These are phyloP conservation scores for Phytopythium vexans DNA, from an alignment of 352 stramenopile genomes.

Conservation along the genomic window DNA sequence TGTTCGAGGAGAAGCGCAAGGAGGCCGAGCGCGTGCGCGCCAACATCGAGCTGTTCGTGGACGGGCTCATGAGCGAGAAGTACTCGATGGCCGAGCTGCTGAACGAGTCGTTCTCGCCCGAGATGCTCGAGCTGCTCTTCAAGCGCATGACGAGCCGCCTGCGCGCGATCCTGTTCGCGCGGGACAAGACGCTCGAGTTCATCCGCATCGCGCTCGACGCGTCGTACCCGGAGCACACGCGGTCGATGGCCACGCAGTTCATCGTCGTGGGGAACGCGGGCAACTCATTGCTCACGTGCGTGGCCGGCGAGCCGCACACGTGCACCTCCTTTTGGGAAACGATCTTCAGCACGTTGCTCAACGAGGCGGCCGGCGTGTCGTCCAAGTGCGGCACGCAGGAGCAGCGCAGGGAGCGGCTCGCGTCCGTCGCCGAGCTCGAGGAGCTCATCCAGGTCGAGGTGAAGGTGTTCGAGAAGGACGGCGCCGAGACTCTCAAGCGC, in stretches of 20 bases:
- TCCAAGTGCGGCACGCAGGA: conserved; percentile 31
- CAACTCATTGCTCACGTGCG: conserved; percentile 51
- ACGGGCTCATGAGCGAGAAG: conserved; percentile 67
- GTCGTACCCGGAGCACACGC: conserved; percentile 53
- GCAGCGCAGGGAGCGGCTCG: conserved; percentile 36
- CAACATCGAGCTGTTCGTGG: conserved; percentile 83
- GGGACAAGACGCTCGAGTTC: conserved; percentile 71
- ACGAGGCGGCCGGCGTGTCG: conserved; percentile 49
- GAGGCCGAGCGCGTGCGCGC: conserved; percentile 50
- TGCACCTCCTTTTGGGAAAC: conserved; percentile 68
- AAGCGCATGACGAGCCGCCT: conserved; percentile 83
- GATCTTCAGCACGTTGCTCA: conserved; percentile 61
- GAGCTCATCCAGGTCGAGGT: conserved; percentile 78
- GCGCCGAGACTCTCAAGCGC: conserved; percentile 60
- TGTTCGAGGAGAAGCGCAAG: conserved; percentile 43
- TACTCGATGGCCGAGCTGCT: conserved; percentile 63
- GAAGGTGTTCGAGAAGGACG: conserved; percentile 66
- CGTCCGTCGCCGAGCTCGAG: conserved; percentile 61
- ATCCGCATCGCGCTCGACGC: conserved; percentile 62
- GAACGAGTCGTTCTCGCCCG: conserved; percentile 79
- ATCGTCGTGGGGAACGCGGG: conserved; percentile 64
- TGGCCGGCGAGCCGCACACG: conserved; percentile 36
- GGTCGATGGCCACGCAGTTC: conserved; percentile 70
- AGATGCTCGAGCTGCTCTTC: conserved; percentile 84
- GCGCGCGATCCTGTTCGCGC: conserved; percentile 67